Conservation (phyloP, 129 eudicot species). For the Dittrichia graveolens region DNA sequence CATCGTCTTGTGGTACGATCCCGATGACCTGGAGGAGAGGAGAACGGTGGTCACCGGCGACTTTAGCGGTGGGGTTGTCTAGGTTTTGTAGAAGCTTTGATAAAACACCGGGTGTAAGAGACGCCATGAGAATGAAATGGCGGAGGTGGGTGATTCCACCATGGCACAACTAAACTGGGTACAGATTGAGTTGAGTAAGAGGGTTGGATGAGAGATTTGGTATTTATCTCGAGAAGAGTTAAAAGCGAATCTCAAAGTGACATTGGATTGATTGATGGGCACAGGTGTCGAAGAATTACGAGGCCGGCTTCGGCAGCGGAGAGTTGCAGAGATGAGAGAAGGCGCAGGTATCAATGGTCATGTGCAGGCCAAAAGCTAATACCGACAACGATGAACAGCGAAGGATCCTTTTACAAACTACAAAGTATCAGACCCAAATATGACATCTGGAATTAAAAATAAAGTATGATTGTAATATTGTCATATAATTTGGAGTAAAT, state of each 20-base stretch:
- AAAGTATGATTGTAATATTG: neutral
- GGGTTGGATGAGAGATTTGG: slow-evolving; percentile 16
- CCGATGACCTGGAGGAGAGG: slow-evolving; percentile 77
- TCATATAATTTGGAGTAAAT: too few relatives aligned
- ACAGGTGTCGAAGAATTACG: slow-evolving; percentile 44
- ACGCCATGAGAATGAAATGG: slow-evolving; percentile 53
- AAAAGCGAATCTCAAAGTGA: slow-evolving; percentile 45
- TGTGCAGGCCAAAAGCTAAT: slow-evolving; percentile 29
- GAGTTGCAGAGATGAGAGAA: slow-evolving; percentile 25
- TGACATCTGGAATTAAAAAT: slow-evolving; percentile 3
- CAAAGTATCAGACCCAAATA: neutral
- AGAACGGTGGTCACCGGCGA: slow-evolving; percentile 81
- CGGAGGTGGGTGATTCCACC: slow-evolving; percentile 9
- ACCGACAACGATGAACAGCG: slow-evolving; percentile 12
- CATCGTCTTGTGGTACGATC: slow-evolving; percentile 52
- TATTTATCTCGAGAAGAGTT: neutral
- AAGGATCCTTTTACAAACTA: slow-evolving; percentile 2
- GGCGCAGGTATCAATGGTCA: slow-evolving; percentile 32
- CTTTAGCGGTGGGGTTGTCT: slow-evolving; percentile 47
- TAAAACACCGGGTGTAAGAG: slow-evolving; percentile 68
- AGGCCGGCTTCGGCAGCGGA: slow-evolving; percentile 32
- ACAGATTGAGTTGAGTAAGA: too few relatives aligned
- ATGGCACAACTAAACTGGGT: slow-evolving; percentile 26
- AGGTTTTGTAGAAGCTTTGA: slow-evolving; percentile 65
- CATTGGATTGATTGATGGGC: slow-evolving; percentile 43